A percentile compares a stretch with the other conserved stretches of the same genome.
Conservation (phyloP, 768 basidiomycete genomes). For the Pulveroboletus sp. region DNA sequence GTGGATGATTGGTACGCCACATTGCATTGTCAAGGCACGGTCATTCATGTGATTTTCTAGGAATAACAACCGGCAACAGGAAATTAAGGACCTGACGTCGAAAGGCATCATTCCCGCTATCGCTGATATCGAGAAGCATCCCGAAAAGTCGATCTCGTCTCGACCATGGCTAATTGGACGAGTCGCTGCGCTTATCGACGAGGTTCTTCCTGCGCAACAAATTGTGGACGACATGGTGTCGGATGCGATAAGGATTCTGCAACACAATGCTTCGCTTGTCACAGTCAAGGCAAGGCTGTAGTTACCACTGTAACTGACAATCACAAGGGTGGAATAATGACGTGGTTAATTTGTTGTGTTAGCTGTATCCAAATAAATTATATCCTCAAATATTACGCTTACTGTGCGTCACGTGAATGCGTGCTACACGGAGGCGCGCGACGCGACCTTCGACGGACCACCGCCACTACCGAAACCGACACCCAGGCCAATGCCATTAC, state of each 20-base stretch:
- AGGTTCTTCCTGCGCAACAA: constrained; percentile 76
- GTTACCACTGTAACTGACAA: not conserved
- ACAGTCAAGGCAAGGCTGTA: constrained; percentile 51
- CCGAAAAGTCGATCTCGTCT: constrained; percentile 69
- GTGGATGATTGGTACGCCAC: constrained; percentile 71
- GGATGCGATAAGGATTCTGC: constrained; percentile 50
- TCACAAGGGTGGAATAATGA: not conserved
- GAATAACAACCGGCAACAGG: constrained; percentile 73
- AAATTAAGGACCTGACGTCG: constrained; percentile 80
- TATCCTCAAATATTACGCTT: too few relatives aligned
- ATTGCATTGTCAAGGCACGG: not conserved
- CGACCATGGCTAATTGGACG: constrained; percentile 83
- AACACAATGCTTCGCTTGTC: constrained; percentile 38
- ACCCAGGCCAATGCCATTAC: constrained; percentile 15
- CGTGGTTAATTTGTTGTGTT: not conserved
- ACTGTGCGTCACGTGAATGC: constrained; percentile 18
- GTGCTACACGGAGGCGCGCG: not conserved
- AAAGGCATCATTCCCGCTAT: constrained; percentile 81
- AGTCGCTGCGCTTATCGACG: constrained; percentile 70
- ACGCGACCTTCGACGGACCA: not conserved
- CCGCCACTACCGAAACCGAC: not conserved
- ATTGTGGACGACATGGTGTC: constrained; percentile 82
- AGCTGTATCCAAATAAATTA: too few relatives aligned
- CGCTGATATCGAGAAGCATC: constrained; percentile 72
- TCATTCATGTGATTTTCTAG: constrained; percentile 32